Conservation (phyloP, 495 filamentous ascomycete genomes). For the Lasiosphaeria hispida region DNA sequence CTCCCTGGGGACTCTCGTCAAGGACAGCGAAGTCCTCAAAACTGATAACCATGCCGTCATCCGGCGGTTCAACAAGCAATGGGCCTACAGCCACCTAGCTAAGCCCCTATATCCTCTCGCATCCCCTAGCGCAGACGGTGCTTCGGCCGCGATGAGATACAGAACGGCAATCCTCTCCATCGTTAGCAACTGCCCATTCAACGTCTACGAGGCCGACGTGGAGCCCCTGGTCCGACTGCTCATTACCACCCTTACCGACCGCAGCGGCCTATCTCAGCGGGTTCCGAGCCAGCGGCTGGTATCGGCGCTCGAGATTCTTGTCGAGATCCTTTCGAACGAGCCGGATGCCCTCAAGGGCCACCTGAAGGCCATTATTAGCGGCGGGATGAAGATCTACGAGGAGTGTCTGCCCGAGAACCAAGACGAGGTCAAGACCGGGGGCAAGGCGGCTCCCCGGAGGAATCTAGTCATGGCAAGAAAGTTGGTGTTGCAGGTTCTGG, state of each 20-base stretch:
- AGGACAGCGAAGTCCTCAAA: conserved; percentile 23
- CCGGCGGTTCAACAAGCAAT: conserved; percentile 35
- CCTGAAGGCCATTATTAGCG: conserved; percentile 35
- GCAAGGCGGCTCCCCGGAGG: neutral
- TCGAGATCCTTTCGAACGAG: conserved; percentile 37
- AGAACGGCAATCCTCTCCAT: conserved; percentile 35
- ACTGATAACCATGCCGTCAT: conserved; percentile 31
- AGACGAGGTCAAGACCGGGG: neutral
- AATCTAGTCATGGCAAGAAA: conserved; percentile 22
- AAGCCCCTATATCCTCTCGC: conserved; percentile 30
- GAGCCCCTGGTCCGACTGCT: conserved; percentile 35
- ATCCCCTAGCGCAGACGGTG: conserved; percentile 18
- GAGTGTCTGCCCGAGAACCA: conserved; percentile 19
- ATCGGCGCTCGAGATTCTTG: conserved; percentile 38
- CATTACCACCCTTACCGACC: conserved; percentile 34
- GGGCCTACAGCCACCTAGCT: conserved; percentile 30
- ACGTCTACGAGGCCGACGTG: conserved; percentile 42
- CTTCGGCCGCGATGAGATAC: conserved; percentile 24
- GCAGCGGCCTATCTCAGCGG: conserved; percentile 11
- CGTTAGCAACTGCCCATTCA: conserved; percentile 39
- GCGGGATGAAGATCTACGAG: conserved; percentile 30
- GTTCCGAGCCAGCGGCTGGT: conserved; percentile 21
- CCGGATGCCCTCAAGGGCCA: conserved; percentile 35
- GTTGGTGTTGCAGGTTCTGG: conserved; percentile 39
- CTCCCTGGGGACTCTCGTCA: conserved; percentile 29